These are phyloP conservation scores for Eucalyptus tenuipes DNA, from an alignment of 345 rosid species.

Conservation along the genomic window DNA sequence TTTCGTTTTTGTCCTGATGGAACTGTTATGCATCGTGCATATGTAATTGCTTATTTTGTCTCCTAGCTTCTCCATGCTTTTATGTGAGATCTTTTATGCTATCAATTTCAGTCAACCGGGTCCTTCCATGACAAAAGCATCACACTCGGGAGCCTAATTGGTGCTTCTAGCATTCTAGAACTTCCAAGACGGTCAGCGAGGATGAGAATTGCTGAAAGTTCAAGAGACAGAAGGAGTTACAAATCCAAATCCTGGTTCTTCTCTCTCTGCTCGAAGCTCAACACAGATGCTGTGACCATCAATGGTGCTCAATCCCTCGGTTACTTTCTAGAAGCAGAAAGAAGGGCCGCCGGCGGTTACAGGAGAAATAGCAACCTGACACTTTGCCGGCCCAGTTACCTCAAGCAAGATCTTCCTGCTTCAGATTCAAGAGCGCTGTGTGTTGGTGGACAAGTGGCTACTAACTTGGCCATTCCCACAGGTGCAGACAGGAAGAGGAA, in stretches of 20 bases:
- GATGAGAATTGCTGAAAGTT: conserved; percentile 25
- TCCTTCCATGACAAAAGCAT: conserved; percentile 70
- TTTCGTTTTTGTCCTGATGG: neutral
- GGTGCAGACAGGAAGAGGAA: conserved; percentile 2
- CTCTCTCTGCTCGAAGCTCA: conserved; percentile 68
- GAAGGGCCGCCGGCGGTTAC: conserved; percentile 24
- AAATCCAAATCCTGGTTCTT: conserved; percentile 53
- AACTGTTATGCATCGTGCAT: neutral
- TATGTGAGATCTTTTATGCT: neutral
- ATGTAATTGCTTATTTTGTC: neutral
- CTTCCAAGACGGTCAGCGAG: conserved; percentile 50
- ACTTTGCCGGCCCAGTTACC: conserved; percentile 6
- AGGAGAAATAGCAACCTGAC: conserved; percentile 9
- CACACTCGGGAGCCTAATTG: conserved; percentile 69
- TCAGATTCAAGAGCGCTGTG: conserved; percentile 6
- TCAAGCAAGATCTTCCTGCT: conserved; percentile 1
- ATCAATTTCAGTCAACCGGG: conserved; percentile 45
- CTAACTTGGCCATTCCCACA: neutral
- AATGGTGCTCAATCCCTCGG: conserved; percentile 47
- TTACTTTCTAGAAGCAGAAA: conserved; percentile 59
- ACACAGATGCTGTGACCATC: conserved; percentile 46
- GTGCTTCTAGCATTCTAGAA: conserved; percentile 51
- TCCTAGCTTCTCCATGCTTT: neutral
- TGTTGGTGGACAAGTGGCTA: neutral
- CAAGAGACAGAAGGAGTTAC: conserved; percentile 23